A percentile compares a stretch with the other conserved stretches of the same genome.
Conservation (phyloP, 2,329 filamentous ascomycete species). For the Exophiala phaeomuriformis region DNA sequence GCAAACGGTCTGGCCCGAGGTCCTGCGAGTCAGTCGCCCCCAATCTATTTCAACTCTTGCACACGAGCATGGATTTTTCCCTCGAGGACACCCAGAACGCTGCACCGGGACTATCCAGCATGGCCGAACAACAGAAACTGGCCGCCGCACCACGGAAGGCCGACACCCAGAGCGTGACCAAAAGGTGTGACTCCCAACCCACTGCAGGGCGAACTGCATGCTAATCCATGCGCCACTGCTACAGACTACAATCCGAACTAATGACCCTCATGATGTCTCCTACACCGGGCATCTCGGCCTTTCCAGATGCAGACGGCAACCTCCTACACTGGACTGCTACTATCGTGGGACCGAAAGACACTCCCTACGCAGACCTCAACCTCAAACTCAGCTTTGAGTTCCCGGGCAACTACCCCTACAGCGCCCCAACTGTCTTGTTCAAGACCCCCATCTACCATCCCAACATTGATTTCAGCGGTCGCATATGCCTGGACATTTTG, state of each 20-base stretch:
- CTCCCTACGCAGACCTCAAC: conserved; percentile 77
- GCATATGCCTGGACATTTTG: conserved; percentile 95
- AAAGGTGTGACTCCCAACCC: conserved; percentile 51
- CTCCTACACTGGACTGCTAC: conserved; percentile 89
- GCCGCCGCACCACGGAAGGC: conserved; percentile 48
- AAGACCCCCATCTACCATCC: conserved; percentile 99
- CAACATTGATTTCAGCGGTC: conserved; percentile 93
- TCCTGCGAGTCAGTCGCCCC: neutral
- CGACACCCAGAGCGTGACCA: conserved; percentile 68
- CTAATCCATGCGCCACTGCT: too few relatives aligned
- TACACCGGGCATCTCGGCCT: conserved; percentile 88
- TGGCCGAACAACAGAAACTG: conserved; percentile 55
- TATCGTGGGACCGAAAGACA: conserved; percentile 82
- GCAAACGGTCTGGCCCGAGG: conserved; percentile 7
- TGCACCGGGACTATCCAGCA: conserved; percentile 48
- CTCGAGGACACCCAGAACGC: conserved; percentile 62
- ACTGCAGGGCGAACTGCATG: neutral
- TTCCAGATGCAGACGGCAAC: conserved; percentile 83
- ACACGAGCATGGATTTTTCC: conserved; percentile 44
- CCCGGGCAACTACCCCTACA: conserved; percentile 87
- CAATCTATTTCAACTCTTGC: neutral
- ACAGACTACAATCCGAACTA: conserved; percentile 87
- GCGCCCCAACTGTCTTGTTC: conserved; percentile 85
- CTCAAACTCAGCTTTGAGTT: conserved; percentile 92
- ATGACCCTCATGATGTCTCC: conserved; percentile 98